Evolutionary conservation across 495 filamentous ascomycete species (phyloP).

Genomic region (Xylaria scruposa): DNA sequence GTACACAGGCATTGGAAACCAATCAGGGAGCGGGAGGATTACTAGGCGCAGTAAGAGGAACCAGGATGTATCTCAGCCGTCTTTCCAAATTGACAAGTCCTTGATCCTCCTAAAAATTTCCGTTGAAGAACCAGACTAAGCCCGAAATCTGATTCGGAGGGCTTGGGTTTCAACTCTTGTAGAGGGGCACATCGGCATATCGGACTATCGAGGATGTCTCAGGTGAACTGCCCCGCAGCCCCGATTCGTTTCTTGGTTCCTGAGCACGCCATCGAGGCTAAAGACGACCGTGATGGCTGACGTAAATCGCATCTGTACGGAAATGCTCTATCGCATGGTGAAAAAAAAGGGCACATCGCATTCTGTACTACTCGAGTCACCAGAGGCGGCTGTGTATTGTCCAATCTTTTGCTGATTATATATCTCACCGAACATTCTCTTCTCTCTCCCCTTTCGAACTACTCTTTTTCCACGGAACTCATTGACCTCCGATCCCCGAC

Average conservation of each 20-base stretch:
- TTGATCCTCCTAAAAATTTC: slow-evolving; percentile 4
- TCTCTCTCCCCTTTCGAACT: neutral
- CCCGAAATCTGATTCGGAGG: neutral
- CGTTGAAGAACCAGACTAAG: neutral
- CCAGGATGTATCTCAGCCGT: slow-evolving; percentile 11
- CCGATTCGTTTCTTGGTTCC: slow-evolving; percentile 28
- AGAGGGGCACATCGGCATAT: neutral
- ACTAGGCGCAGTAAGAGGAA: slow-evolving; percentile 13
- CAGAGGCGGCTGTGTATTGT: neutral
- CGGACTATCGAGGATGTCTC: slow-evolving; percentile 1
- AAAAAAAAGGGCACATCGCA: neutral
- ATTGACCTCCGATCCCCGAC: neutral
- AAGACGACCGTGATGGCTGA: slow-evolving; percentile 27
- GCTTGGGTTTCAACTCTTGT: neutral
- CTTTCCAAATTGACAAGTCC: slow-evolving; percentile 21
- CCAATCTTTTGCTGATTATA: neutral
- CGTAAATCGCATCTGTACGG: slow-evolving; percentile 28
- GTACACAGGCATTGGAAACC: neutral
- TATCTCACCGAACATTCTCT: neutral
- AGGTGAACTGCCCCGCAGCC: slow-evolving; percentile 15
- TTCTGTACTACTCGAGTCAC: slow-evolving; percentile 3
- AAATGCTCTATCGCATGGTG: slow-evolving; percentile 1
- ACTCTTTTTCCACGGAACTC: neutral
- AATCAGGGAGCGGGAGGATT: slow-evolving; percentile 20
- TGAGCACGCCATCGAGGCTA: slow-evolving; percentile 58